Base-by-base conservation (phyloP, 441 rosid genomes). In the Pelargonium exstipulatum region DNA sequence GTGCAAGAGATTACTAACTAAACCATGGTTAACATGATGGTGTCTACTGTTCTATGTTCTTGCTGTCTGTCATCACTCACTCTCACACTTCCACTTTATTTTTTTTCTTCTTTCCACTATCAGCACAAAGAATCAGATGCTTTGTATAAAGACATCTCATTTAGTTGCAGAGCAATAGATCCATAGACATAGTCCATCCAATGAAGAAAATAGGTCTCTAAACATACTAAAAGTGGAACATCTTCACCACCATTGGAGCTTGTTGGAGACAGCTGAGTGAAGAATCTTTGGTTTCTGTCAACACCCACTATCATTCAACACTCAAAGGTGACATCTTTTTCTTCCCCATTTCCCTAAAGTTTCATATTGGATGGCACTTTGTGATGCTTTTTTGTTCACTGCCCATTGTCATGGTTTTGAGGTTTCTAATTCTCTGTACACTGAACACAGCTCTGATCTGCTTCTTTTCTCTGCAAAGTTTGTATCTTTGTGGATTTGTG, bases 111-210 rank as follows among this genome's bases (percentile, higher is more conserved):
- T 48, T 48, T n/a, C 55, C 6, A 48, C 4, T 48, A 29, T 29
- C 32, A 29, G 32, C 6, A 48, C 55, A 63, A 58, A 74, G 83
- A 72, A 82, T 78, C 83, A 69, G 74, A 68, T 78, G 73, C 88
- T 70, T 70, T 72, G 68, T 26, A 66, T 69, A 78, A 77, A 73
- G 79, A 43, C 51, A 68, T 40, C 58, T 53, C 73, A 65, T 72
- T 74, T 71, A 72, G 72, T 26, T 66, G 64, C 46, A 14, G n/a
- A 8, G 17, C 17, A 8, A 62, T 35, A 51, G 26, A 8, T 57
- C 29, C 62, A 26, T 49, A 16, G 1, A 4, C 29, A 42, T 46
- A 17, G 29, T 48, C 68, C 68, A 20, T 2, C 68, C 24, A 67
- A 71, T 40, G 20, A 18, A 37, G 57, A 43, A 29, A 20, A 29